Percentiles rank a stretch among this genome's conserved stretches.
Conservation (phyloP, 495 filamentous ascomycete genomes). For the Tuber magnatum region DNA sequence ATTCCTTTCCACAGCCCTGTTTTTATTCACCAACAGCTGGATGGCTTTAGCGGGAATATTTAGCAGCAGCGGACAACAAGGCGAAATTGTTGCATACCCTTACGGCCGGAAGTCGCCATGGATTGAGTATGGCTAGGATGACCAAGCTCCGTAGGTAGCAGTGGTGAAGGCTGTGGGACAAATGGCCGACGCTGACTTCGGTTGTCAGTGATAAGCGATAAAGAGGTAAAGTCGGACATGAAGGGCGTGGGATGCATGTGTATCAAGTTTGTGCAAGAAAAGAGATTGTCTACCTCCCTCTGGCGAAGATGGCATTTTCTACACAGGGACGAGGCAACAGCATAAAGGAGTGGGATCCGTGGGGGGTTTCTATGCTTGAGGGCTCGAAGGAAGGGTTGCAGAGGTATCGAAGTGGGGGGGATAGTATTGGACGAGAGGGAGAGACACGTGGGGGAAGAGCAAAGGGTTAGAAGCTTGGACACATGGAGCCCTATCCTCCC, state of each 20-base stretch:
- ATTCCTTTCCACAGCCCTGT: constrained; percentile 30
- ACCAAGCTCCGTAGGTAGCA: constrained; percentile 24
- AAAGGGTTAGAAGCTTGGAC: constrained; percentile 6
- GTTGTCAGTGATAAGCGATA: constrained; percentile 29
- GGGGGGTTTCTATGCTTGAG: constrained; percentile 16
- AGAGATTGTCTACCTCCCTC: constrained; percentile 33
- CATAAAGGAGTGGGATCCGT: constrained; percentile 14
- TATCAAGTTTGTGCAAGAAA: constrained; percentile 21
- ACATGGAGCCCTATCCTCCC: background rate
- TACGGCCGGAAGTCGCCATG: constrained; percentile 17
- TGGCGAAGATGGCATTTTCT: constrained; percentile 38
- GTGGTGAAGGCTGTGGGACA: constrained; percentile 33
- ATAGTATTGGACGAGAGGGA: constrained; percentile 1
- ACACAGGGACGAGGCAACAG: constrained; percentile 14
- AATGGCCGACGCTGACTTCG: constrained; percentile 35
- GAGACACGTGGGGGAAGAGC: constrained; percentile 12
- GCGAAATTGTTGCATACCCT: constrained; percentile 27
- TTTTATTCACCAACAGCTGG: constrained; percentile 20
- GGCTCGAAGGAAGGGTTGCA: constrained; percentile 4
- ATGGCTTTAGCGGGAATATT: background rate
- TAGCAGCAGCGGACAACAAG: constrained; percentile 15
- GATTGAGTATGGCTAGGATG: constrained; percentile 20
- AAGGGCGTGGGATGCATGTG: constrained; percentile 31
- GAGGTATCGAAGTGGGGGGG: constrained; percentile 15
- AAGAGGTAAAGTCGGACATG: constrained; percentile 4